A percentile compares a stretch with the other conserved stretches of the same genome.
Evolutionary conservation across 108 stramenopile species (phyloP).

Genomic region (Chaetoceros muelleri): DNA sequence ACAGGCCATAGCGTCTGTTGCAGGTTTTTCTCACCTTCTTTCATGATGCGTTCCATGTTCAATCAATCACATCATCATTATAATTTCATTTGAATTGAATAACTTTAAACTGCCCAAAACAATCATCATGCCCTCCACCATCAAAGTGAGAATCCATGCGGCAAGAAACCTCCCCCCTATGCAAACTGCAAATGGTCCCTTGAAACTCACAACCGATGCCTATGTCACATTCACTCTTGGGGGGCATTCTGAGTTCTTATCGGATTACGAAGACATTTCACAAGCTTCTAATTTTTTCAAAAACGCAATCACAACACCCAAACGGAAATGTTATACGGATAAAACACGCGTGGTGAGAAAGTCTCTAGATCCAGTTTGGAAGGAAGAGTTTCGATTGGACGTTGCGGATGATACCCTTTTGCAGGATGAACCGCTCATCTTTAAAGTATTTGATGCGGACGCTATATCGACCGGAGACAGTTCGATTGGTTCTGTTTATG

Average conservation of each 20-base stretch:
- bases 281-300: not conserved
- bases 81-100: no score
- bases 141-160: conserved; percentile 84
- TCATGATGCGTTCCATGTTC: no score
- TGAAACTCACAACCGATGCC: conserved; percentile 36
- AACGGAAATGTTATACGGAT: conserved; percentile 75
- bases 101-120: no score
- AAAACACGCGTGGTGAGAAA: conserved; percentile 63
- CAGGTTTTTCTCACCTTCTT: no score
- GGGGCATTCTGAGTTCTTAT: conserved; percentile 44
- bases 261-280: conserved; percentile 36
- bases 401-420: conserved; percentile 91
- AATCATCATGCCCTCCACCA: conserved; percentile 83
- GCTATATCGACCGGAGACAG: conserved; percentile 29
- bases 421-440: conserved; percentile 93
- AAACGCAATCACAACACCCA: not conserved
- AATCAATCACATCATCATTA: no score
- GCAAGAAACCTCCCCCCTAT: conserved; percentile 84
- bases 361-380: conserved; percentile 76
- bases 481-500: conserved; percentile 85
- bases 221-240: conserved; percentile 67
- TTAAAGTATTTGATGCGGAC: conserved; percentile 81
- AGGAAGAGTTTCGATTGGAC: conserved; percentile 94
- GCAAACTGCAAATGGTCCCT: conserved; percentile 19
- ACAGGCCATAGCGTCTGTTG: no score